Percentiles rank a stretch among this genome's conserved stretches.
These are phyloP conservation scores for Eucalyptus grandis DNA, from an alignment of 345 rosid genomes.

Conservation along the genomic window DNA sequence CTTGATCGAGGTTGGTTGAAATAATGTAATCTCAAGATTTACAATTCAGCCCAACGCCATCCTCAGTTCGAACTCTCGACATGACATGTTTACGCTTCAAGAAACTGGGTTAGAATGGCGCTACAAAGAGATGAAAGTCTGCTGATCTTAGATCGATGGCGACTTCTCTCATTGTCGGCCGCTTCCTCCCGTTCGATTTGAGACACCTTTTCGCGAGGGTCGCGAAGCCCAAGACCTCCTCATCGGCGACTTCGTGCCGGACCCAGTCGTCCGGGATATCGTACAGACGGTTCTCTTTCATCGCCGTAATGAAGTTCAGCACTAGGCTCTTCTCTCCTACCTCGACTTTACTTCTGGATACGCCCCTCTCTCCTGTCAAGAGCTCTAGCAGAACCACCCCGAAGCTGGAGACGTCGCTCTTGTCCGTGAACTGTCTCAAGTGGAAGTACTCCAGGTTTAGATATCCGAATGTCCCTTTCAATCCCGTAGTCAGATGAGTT, in stretches of 20 bases:
- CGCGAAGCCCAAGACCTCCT: background rate
- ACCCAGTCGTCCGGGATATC: background rate
- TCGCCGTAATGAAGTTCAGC: background rate
- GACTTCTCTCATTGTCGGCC: slow-evolving; percentile 2
- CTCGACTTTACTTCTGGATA: background rate
- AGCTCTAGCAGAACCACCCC: background rate
- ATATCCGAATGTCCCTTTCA: background rate
- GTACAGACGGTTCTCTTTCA: background rate
- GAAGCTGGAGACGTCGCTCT: background rate
- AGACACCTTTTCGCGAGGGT: background rate
- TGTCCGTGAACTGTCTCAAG: background rate
- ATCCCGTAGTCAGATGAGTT: background rate
- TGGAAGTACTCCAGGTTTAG: background rate
- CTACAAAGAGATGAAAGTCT: background rate
- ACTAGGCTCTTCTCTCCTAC: slow-evolving; percentile 1
- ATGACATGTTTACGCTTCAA: background rate
- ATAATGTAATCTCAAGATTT: background rate
- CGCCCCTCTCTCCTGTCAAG: background rate
- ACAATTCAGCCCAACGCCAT: background rate
- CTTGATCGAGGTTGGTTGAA: no score
- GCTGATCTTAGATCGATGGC: background rate
- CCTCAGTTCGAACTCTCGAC: background rate
- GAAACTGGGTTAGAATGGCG: background rate
- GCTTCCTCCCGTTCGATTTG: background rate
- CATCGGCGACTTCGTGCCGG: background rate